Evolutionary conservation across 331 rosid genomes (phyloP).

Genomic region (Dryas integrifolia): DNA sequence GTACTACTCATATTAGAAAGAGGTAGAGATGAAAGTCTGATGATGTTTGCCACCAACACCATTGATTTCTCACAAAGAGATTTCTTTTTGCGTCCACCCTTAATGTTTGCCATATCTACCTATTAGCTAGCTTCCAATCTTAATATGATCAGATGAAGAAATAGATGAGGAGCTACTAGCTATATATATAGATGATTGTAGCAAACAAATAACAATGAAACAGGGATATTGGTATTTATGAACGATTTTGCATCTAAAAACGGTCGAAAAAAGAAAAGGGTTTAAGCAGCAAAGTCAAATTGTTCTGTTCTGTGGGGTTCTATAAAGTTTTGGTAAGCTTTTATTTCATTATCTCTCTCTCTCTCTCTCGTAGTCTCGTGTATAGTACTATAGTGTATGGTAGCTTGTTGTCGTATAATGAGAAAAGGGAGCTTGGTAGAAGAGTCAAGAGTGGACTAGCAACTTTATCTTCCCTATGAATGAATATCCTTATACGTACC

Average conservation of each 20-base stretch:
- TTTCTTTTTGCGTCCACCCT: constrained; percentile 5
- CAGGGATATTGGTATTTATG: no score
- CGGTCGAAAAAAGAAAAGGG: not conserved
- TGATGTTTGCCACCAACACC: constrained; percentile 55
- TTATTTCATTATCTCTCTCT: not conserved
- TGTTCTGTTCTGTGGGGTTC: constrained; percentile 11
- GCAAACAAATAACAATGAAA: not conserved
- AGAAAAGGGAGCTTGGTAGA: not conserved
- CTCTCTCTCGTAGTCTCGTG: not conserved
- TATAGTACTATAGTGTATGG: not conserved
- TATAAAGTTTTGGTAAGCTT: not conserved
- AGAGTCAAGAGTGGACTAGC: not conserved
- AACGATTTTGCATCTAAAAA: not conserved
- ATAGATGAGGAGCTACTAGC: not conserved
- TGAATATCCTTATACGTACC: not conserved
- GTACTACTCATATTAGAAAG: constrained; percentile 37
- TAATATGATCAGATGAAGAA: no score
- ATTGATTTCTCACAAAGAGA: constrained; percentile 65
- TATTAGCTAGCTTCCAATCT: not conserved
- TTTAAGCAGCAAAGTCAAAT: not conserved
- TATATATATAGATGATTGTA: not conserved
- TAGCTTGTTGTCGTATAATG: not conserved
- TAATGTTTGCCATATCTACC: not conserved
- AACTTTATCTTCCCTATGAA: not conserved
- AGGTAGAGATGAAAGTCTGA: constrained; percentile 60